Conservation (phyloP, 1,139 yeast species). For the Yamadazyma pseudoaaseri region DNA sequence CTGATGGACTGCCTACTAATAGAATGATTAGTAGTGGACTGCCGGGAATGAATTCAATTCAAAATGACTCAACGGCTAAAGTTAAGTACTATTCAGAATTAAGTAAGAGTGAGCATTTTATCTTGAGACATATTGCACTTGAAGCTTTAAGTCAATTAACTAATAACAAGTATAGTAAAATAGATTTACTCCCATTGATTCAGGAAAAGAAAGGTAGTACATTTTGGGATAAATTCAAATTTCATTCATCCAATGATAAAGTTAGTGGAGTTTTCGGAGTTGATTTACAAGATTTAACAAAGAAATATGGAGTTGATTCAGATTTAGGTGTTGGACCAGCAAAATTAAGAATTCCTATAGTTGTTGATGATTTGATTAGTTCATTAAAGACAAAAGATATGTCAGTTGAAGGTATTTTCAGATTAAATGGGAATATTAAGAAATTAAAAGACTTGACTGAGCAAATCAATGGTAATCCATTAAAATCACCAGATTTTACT, state of each 20-base stretch:
- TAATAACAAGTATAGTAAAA: constrained; percentile 39
- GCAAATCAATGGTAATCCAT: constrained; percentile 72
- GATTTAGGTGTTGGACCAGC: constrained; percentile 86
- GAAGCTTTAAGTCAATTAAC: constrained; percentile 52
- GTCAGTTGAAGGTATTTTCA: constrained; percentile 95
- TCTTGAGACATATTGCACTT: constrained; percentile 67
- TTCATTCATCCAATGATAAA: constrained; percentile 27
- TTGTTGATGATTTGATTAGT: constrained; percentile 81
- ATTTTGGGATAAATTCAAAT: constrained; percentile 75
- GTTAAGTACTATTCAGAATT: constrained; percentile 73
- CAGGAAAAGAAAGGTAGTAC: constrained; percentile 54
- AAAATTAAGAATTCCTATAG: constrained; percentile 76
- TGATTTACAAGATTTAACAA: constrained; percentile 68
- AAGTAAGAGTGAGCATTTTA: constrained; percentile 55
- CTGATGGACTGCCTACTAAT: constrained; percentile 10
- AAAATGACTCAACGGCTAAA: background rate
- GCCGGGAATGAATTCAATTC: background rate
- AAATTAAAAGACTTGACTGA: constrained; percentile 74
- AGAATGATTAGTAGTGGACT: constrained; percentile 1
- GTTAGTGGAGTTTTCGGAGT: constrained; percentile 67
- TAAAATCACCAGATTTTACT: constrained; percentile 67
- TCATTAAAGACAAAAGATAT: constrained; percentile 90
- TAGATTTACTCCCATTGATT: constrained; percentile 53
- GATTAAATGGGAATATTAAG: constrained; percentile 94
- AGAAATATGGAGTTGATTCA: constrained; percentile 80